A percentile compares a stretch with the other conserved stretches of the same genome.
Conservation (phyloP, 208 protist species). For the Zelonia costaricensis region DNA sequence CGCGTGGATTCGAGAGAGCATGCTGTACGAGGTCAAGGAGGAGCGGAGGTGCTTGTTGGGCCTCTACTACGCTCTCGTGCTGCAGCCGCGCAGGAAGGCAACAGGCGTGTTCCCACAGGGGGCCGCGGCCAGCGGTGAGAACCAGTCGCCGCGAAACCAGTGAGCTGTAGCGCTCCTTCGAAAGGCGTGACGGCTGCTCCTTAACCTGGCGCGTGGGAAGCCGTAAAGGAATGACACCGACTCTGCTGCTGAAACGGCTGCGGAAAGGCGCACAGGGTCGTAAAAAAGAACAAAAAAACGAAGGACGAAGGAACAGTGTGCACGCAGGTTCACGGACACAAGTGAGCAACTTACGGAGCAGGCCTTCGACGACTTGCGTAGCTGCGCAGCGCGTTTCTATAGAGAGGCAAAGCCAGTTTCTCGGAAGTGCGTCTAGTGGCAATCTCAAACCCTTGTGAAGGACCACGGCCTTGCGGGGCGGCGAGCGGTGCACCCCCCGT, state of each 20-base stretch:
- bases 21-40: conserved; percentile 62
- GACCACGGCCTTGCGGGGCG: too few relatives aligned
- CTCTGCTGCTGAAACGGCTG: too few relatives aligned
- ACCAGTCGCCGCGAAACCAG: too few relatives aligned
- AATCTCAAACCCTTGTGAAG: too few relatives aligned
- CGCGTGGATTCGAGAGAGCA: conserved; percentile 69
- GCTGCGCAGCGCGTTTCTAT: not conserved
- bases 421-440: too few relatives aligned
- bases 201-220: too few relatives aligned
- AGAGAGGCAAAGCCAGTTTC: not conserved
- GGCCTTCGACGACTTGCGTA: not conserved
- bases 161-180: too few relatives aligned
- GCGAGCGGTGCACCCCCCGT: too few relatives aligned
- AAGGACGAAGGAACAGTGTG: not conserved
- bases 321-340: not conserved
- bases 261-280: too few relatives aligned
- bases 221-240: too few relatives aligned
- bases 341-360: not conserved
- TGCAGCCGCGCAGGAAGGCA: conserved; percentile 22
- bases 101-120: not conserved
- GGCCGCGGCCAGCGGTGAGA: not conserved
- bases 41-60: conserved; percentile 62
- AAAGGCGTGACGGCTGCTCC: too few relatives aligned
- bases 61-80: conserved; percentile 65
- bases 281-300: too few relatives aligned